phyloP scores from a whole-genome alignment of 2,329 filamentous ascomycete species.

The Didymella arachidicola region DNA sequence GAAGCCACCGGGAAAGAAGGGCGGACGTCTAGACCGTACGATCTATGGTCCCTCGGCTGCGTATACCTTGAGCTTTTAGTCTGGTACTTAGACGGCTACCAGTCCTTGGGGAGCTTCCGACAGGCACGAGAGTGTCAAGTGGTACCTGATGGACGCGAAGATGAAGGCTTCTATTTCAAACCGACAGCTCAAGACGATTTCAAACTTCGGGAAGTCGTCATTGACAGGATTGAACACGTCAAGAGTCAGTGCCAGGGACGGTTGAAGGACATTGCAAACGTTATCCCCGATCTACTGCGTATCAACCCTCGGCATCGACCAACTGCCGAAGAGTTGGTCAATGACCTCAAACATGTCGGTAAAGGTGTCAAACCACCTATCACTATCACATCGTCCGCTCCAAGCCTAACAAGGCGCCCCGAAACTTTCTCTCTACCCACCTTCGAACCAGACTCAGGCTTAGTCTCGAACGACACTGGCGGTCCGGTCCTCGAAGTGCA shows the following conservation, averaged over 20 bases:
- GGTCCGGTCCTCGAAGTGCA: no score
- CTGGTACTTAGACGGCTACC: conserved; percentile 10
- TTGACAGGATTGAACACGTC: neutral
- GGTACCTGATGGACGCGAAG: neutral
- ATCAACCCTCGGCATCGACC: neutral
- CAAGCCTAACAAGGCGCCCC: no score
- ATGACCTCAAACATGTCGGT: no score
- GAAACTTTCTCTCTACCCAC: no score
- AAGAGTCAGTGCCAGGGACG: neutral
- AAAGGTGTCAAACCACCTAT: no score
- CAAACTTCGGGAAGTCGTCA: neutral
- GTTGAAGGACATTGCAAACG: neutral
- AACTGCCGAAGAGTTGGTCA: neutral
- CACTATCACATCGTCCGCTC: no score
- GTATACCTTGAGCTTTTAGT: conserved; percentile 6
- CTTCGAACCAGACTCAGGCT: no score
- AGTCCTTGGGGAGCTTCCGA: neutral
- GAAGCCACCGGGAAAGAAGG: neutral
- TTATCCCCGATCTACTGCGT: neutral
- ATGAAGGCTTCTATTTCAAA: conserved; percentile 12
- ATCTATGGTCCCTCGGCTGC: conserved; percentile 12
- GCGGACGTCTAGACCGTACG: conserved; percentile 5
- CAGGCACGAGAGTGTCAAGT: neutral
- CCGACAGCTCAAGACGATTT: neutral
- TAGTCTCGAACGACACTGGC: no score